phyloP scores from a whole-genome alignment of 1,139 yeast species.

The Pichia sp. region DNA sequence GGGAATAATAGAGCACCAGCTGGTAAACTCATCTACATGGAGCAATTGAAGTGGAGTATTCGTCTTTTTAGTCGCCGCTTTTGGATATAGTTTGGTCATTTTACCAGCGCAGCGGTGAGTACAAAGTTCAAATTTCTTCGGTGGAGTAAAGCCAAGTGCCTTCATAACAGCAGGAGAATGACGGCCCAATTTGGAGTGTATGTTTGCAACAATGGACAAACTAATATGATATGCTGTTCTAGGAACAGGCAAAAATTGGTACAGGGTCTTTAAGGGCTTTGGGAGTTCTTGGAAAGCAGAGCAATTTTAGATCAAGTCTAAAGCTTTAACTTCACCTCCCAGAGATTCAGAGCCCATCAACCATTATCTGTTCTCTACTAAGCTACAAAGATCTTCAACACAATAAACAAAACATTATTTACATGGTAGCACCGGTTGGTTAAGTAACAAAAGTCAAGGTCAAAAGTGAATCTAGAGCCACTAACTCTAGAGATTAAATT shows the following conservation, averaged over 20 bases:
- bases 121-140: background rate
- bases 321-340: too few species aligned
- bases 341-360: too few species aligned
- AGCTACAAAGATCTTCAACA: too few species aligned
- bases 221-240: background rate
- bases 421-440: too few species aligned
- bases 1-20: slow-evolving; percentile 1
- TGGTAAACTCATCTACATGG: background rate
- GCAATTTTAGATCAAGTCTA: too few species aligned
- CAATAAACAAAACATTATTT: too few species aligned
- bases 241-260: background rate
- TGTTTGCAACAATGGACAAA: background rate
- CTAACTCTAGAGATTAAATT: background rate
- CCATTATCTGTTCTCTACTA: background rate
- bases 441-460: background rate
- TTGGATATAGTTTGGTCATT: background rate
- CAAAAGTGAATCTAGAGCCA: background rate
- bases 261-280: too few species aligned
- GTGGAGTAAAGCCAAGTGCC: background rate
- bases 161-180: background rate
- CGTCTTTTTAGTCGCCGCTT: background rate
- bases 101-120: background rate
- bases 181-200: background rate
- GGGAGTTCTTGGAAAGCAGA: too few species aligned
- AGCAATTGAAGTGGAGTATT: background rate